Percentiles rank a stretch among this genome's conserved stretches.
Evolutionary conservation across 1,139 yeast species (phyloP).

Genomic region (Zygotorulaspora mrakii): DNA sequence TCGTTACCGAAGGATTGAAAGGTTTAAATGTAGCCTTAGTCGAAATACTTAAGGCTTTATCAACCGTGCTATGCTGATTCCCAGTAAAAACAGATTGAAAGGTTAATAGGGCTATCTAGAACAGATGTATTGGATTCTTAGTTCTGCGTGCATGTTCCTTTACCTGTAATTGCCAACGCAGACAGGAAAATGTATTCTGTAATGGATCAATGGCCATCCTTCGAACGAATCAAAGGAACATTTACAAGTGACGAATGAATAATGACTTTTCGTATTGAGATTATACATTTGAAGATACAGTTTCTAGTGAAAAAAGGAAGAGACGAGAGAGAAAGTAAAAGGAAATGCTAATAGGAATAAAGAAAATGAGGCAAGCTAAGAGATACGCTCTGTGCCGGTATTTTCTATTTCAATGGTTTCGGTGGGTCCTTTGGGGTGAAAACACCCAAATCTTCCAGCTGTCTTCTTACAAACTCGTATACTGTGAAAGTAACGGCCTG

Average conservation of each 20-base stretch:
- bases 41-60: too few species aligned
- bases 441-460: constrained; percentile 49
- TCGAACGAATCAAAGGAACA: neutral
- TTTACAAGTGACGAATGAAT: neutral
- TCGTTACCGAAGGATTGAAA: neutral
- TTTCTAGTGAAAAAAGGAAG: neutral
- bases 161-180: too few species aligned
- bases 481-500: constrained; percentile 98
- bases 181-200: too few species aligned
- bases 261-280: too few species aligned
- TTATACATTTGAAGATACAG: neutral
- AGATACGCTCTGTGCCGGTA: constrained; percentile 5
- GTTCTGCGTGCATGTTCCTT: too few species aligned
- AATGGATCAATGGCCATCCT: neutral
- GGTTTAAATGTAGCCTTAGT: too few species aligned
- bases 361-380: too few species aligned
- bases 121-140: too few species aligned
- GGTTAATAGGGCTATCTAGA: too few species aligned
- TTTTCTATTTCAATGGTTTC: constrained; percentile 14
- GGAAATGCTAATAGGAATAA: neutral
- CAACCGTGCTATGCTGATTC: too few species aligned
- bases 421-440: constrained; percentile 16
- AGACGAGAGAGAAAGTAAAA: neutral
- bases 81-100: too few species aligned
- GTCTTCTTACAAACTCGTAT: constrained; percentile 79